Evolutionary conservation across 164 flowering plant genomes (phyloP).

Genomic region (Aristolochia californica): DNA sequence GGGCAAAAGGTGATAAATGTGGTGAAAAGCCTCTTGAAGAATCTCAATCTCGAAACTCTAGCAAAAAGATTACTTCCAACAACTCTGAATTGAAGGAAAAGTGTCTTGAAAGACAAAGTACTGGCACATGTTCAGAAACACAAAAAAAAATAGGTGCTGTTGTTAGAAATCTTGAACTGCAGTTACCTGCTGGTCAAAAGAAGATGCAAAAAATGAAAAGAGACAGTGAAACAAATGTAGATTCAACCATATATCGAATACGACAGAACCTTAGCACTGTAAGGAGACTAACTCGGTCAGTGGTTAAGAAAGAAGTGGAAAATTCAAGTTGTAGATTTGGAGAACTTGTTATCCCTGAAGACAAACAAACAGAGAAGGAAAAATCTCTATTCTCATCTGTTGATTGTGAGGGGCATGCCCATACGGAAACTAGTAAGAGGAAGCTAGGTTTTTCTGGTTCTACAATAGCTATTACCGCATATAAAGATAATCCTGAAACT

Average conservation of each 20-base stretch:
- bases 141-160: no score
- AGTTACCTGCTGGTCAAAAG: background rate
- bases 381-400: no score
- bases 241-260: slow-evolving; percentile 5
- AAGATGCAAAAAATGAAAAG: slow-evolving; percentile 2
- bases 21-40: background rate
- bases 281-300: slow-evolving; percentile 1
- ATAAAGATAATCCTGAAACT: no score
- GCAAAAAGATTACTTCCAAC: slow-evolving; percentile 6
- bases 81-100: slow-evolving; percentile 5
- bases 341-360: background rate
- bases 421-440: no score
- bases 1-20: background rate
- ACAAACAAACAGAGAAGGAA: background rate
- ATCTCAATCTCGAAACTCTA: slow-evolving; percentile 1
- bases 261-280: background rate
- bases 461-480: no score
- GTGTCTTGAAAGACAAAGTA: slow-evolving; percentile 3
- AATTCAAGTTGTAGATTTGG: background rate
- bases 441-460: no score
- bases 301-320: background rate
- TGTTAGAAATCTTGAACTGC: slow-evolving; percentile 6
- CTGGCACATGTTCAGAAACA: no score
- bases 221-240: slow-evolving; percentile 9
- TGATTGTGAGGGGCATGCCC: no score